A percentile compares a stretch with the other conserved stretches of the same genome.
These are phyloP conservation scores for Pseudisothecium myosuroides DNA, from an alignment of 225 moss, liverwort and hornwort genomes.

Conservation along the genomic window DNA sequence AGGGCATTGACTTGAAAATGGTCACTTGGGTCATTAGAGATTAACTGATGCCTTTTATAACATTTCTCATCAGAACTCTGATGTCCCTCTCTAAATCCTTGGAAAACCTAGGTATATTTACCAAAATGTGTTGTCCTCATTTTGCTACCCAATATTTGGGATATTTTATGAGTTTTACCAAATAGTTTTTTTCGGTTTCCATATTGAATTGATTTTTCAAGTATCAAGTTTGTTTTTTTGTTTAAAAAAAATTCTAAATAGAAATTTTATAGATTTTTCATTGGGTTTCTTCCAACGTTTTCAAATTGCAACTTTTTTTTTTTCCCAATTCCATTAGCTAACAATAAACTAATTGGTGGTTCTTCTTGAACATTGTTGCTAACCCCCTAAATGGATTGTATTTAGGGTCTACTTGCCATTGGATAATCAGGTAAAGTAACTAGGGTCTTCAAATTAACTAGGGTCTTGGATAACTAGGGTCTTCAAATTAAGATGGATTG, in stretches of 20 bases:
- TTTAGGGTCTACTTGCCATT: not conserved
- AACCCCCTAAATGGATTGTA: fast-evolving
- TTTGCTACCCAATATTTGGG: fast-evolving
- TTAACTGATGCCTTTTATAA: not conserved
- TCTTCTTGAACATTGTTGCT: not conserved
- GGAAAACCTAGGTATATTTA: not conserved
- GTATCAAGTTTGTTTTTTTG: too few species aligned
- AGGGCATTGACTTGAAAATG: too few species aligned
- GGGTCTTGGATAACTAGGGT: too few species aligned
- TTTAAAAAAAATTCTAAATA: too few species aligned
- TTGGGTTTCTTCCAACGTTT: fast-evolving
- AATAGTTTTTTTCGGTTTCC: fast-evolving
- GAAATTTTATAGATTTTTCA: too few species aligned
- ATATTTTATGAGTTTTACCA: not conserved
- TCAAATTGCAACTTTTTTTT: fast-evolving
- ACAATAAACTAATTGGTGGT: too few species aligned
- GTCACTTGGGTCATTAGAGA: too few species aligned
- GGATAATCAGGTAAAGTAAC: too few species aligned
- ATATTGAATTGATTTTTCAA: not conserved
- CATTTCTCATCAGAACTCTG: fast-evolving
- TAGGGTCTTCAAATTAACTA: too few species aligned
- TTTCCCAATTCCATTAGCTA: too few species aligned
- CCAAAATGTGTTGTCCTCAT: not conserved
- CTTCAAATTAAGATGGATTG: not conserved
- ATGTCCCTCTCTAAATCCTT: not conserved